Conservation (phyloP, 306 rosid species). For the Cicer yamashitae region DNA sequence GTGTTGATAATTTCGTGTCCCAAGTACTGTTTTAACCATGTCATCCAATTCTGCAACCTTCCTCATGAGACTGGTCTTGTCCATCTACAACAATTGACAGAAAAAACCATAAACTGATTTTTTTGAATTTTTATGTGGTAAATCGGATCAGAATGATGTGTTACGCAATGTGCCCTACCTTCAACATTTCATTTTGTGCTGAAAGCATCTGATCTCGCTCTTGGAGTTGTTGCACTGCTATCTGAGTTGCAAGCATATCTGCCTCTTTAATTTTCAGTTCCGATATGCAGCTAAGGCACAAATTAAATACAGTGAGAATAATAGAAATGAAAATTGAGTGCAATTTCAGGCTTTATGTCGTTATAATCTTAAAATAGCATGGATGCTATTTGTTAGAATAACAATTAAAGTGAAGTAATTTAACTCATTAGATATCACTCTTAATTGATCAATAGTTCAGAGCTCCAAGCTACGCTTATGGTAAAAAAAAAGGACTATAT, state of each 20-base stretch:
- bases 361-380: slow-evolving; percentile 13
- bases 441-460: slow-evolving; percentile 2
- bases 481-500: neutral
- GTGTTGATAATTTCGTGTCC: slow-evolving; percentile 49
- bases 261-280: slow-evolving; percentile 65
- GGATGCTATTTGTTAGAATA: neutral
- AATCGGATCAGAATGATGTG: slow-evolving; percentile 3
- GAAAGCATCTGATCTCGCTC: slow-evolving; percentile 86
- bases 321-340: slow-evolving; percentile 23
- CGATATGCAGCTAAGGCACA: slow-evolving; percentile 62
- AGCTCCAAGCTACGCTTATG: neutral
- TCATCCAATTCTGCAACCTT: slow-evolving; percentile 85
- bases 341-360: neutral
- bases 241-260: slow-evolving; percentile 64
- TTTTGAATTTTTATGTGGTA: neutral
- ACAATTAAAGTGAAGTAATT: neutral
- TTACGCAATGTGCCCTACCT: slow-evolving; percentile 50
- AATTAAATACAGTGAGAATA: slow-evolving; percentile 33
- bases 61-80: slow-evolving; percentile 71
- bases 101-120: slow-evolving; percentile 25
- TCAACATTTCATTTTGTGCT: slow-evolving; percentile 87
- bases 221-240: slow-evolving; percentile 67
- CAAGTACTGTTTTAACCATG: slow-evolving; percentile 60
- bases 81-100: slow-evolving; percentile 61
- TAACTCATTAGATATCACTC: neutral